Conservation (phyloP, 73 alveolate species). For the Durusdinium trenchii region DNA sequence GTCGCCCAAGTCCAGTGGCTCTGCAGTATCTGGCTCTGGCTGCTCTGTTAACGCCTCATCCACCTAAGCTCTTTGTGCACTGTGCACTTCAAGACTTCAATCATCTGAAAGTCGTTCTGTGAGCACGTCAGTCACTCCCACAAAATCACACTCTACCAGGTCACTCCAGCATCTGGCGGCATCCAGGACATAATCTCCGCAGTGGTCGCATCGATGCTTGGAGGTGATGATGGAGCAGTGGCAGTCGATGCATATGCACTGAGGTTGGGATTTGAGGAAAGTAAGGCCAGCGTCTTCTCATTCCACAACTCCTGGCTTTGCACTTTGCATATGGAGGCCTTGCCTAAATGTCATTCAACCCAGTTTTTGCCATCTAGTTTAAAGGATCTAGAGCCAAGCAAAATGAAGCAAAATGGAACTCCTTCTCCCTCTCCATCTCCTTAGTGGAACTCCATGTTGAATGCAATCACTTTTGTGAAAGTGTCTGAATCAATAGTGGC, state of each 20-base stretch:
- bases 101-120: too few relatives aligned
- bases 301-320: conserved; percentile 65
- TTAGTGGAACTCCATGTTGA: not conserved
- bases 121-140: not conserved
- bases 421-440: conserved; percentile 71
- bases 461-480: too few relatives aligned
- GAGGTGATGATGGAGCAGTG: too few relatives aligned
- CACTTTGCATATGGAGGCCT: too few relatives aligned
- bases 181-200: too few relatives aligned
- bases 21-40: not conserved
- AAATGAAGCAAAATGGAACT: too few relatives aligned
- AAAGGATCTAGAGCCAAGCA: too few relatives aligned
- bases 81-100: not conserved
- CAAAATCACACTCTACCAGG: not conserved
- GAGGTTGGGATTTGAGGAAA: conserved; percentile 45
- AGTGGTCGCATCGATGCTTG: too few relatives aligned
- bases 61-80: not conserved
- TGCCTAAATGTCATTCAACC: too few relatives aligned
- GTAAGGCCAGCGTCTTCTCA: conserved; percentile 87
- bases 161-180: not conserved
- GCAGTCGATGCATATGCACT: not conserved
- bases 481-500: too few relatives aligned
- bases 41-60: not conserved
- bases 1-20: too few relatives aligned
- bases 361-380: too few relatives aligned